Percentiles rank a stretch among this genome's conserved stretches.
Evolutionary conservation across 805 yeast genomes (phyloP).

Genomic region (Metschnikowia reukaufii): DNA sequence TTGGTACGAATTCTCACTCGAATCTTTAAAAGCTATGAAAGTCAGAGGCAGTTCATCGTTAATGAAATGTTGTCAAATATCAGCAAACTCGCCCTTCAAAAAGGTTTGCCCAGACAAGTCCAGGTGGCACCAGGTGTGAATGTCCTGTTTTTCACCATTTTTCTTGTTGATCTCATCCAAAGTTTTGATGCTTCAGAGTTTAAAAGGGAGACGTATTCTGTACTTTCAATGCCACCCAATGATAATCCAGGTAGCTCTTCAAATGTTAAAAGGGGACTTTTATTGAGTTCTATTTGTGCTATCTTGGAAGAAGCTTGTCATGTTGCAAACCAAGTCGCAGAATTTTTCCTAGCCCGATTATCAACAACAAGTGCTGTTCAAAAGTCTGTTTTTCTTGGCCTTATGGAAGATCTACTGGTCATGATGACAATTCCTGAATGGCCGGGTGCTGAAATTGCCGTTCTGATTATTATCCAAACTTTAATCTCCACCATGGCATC

Average conservation of each 20-base stretch:
- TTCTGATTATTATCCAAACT: slow-evolving; percentile 1
- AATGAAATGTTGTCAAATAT: slow-evolving; percentile 57
- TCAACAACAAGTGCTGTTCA: slow-evolving; percentile 6
- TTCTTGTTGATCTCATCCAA: slow-evolving; percentile 46
- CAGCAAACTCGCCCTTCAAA: slow-evolving; percentile 49
- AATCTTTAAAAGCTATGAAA: slow-evolving; percentile 42
- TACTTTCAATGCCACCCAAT: slow-evolving; percentile 7
- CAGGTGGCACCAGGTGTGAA: slow-evolving; percentile 44
- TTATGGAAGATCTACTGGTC: slow-evolving; percentile 55
- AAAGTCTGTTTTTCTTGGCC: slow-evolving; percentile 14
- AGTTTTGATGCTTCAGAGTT: slow-evolving; percentile 25
- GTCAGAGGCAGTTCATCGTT: slow-evolving; percentile 60
- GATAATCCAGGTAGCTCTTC: slow-evolving; percentile 7
- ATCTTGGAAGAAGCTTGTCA: slow-evolving; percentile 3
- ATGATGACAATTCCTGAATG: slow-evolving; percentile 59
- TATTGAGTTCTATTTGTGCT: background rate
- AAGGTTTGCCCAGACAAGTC: slow-evolving; percentile 42
- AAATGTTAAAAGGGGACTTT: slow-evolving; percentile 8
- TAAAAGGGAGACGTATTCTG: slow-evolving; percentile 4
- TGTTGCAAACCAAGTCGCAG: slow-evolving; percentile 7
- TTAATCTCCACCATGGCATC: slow-evolving; percentile 3
- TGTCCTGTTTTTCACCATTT: slow-evolving; percentile 49
- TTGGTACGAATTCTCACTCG: slow-evolving; percentile 30
- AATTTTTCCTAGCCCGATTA: slow-evolving; percentile 11
- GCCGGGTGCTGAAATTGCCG: slow-evolving; percentile 50